phyloP scores from a whole-genome alignment of 2,329 filamentous ascomycete species.

The Ophiognomonia clavigignenti-juglandacearum region DNA sequence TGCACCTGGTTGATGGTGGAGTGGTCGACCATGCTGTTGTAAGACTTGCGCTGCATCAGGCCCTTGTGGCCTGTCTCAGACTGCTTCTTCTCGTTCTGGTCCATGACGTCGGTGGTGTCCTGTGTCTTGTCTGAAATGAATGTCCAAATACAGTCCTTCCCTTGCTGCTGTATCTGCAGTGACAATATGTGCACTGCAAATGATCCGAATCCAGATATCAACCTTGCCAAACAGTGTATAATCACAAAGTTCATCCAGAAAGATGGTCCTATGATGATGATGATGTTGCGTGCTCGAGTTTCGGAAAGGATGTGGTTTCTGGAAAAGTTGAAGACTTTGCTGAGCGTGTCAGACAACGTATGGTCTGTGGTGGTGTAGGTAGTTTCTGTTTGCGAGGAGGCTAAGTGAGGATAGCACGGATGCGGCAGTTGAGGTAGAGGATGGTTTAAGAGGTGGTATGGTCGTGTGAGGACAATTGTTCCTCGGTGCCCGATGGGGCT shows the following conservation, averaged over 20 bases:
- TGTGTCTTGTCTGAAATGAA: not conserved
- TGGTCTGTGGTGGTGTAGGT: no score
- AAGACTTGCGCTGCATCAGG: slow-evolving; percentile 11
- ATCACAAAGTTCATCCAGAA: slow-evolving; percentile 15
- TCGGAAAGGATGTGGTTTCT: no score
- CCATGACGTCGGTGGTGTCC: slow-evolving; percentile 6
- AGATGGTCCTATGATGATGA: no score
- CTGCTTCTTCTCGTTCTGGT: slow-evolving; percentile 4
- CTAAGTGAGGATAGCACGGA: no score
- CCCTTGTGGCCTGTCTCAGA: slow-evolving; percentile 3
- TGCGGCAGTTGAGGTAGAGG: no score
- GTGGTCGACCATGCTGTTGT: slow-evolving; percentile 4
- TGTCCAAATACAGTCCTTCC: not conserved
- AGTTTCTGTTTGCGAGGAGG: no score
- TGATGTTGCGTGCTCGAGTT: no score
- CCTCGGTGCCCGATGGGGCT: slow-evolving; percentile 9
- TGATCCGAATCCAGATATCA: slow-evolving; percentile 1
- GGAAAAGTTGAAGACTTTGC: no score
- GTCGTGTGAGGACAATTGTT: slow-evolving; percentile 1
- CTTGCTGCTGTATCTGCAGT: slow-evolving; percentile 1
- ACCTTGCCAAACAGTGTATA: slow-evolving; percentile 9
- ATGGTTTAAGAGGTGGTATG: no score
- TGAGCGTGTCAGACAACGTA: no score
- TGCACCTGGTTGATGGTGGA: not conserved
- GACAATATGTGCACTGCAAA: slow-evolving; percentile 7